Percentiles rank a stretch among this genome's conserved stretches.
Evolutionary conservation across 1,284 basidiomycete species (phyloP).

Genomic region (Austroboletus novae-zelandiae): DNA sequence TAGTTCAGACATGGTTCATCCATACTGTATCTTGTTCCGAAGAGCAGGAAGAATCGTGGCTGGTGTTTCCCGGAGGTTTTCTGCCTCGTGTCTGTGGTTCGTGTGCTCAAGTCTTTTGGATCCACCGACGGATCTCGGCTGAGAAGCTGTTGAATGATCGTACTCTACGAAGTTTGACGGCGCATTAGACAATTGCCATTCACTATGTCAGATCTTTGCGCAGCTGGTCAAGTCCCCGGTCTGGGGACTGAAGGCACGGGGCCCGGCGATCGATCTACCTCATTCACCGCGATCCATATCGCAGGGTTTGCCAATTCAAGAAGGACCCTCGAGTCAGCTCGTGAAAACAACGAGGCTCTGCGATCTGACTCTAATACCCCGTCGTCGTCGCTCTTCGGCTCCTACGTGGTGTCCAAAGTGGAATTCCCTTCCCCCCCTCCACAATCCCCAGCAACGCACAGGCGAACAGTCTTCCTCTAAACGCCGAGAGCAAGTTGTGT

Average conservation of each 20-base stretch:
- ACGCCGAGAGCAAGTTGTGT: neutral
- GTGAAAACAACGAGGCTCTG: constrained; percentile 25
- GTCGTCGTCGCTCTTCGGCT: constrained; percentile 1
- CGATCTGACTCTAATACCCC: constrained; percentile 11
- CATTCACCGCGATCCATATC: constrained; percentile 12
- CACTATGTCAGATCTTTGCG: neutral
- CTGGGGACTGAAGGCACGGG: constrained; percentile 2
- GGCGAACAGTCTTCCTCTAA: neutral
- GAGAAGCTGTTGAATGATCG: neutral
- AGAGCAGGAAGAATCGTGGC: neutral
- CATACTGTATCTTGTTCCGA: neutral
- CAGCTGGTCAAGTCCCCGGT: neutral
- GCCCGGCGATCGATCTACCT: constrained; percentile 13
- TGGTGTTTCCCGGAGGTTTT: neutral
- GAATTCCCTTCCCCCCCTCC: neutral
- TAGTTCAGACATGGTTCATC: neutral
- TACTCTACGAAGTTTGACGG: neutral
- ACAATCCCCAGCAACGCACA: neutral
- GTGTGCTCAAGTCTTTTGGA: neutral
- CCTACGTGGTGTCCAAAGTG: constrained; percentile 7
- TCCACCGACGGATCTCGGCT: neutral
- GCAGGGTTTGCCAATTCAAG: constrained; percentile 24
- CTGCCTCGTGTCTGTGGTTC: neutral
- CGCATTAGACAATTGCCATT: too few relatives aligned
- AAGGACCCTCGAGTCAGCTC: constrained; percentile 7